phyloP scores from a whole-genome alignment of 2,329 filamentous ascomycete species.

The Penicillium polonicum region DNA sequence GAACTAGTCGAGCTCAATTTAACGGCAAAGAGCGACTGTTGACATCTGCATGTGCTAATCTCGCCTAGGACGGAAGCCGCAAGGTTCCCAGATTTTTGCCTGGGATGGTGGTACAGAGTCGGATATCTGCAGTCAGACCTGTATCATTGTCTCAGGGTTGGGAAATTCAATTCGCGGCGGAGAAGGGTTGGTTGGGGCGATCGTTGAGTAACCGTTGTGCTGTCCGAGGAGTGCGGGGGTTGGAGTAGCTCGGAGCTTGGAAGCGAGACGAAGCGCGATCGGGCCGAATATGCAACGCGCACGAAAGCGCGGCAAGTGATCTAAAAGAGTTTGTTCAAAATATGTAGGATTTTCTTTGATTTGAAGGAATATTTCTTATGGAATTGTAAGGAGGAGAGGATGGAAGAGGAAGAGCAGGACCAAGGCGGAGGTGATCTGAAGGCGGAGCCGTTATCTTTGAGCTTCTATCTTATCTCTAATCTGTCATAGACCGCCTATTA shows the following conservation, averaged over 20 bases:
- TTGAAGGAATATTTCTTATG: neutral
- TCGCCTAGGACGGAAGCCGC: slow-evolving; percentile 1
- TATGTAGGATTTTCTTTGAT: neutral
- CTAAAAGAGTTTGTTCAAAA: neutral
- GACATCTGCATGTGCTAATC: slow-evolving; percentile 10
- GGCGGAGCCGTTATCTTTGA: slow-evolving; percentile 4
- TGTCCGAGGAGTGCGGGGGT: slow-evolving; percentile 11
- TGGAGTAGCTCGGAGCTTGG: slow-evolving; percentile 10
- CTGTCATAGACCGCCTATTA: neutral
- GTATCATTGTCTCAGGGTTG: slow-evolving; percentile 6
- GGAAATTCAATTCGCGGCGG: neutral
- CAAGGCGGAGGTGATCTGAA: slow-evolving; percentile 1
- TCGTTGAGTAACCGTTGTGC: slow-evolving; percentile 3
- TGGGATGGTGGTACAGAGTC: slow-evolving; percentile 7
- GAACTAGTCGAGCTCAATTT: slow-evolving; percentile 9
- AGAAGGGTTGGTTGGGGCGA: neutral
- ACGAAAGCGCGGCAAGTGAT: neutral
- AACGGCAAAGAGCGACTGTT: slow-evolving; percentile 4
- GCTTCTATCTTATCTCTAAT: slow-evolving; percentile 6
- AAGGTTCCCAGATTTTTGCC: neutral
- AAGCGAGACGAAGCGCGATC: neutral
- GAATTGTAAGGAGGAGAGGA: neutral
- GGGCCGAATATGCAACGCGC: neutral
- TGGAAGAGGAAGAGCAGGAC: slow-evolving; percentile 3
- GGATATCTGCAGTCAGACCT: slow-evolving; percentile 6